Evolutionary conservation across 139 green algal genomes (phyloP).

Genomic region (Asterochloris sp.): DNA sequence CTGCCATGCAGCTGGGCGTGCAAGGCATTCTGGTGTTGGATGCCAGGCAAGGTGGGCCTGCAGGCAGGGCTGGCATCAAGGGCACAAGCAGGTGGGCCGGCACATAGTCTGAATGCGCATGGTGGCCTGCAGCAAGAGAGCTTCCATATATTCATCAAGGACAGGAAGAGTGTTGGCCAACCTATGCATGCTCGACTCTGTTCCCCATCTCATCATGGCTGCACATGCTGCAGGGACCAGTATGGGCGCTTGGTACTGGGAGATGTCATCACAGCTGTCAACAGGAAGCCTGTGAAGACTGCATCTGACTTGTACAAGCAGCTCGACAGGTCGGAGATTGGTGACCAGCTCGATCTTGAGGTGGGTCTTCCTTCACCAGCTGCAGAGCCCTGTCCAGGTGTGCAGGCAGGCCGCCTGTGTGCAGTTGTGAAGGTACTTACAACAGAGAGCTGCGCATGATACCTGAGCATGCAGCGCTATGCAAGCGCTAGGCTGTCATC

Average conservation of each 20-base stretch:
- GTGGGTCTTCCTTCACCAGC: slow-evolving; percentile 8
- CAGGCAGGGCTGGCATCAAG: slow-evolving; percentile 67
- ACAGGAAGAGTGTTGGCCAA: too few relatives aligned
- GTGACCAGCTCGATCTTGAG: slow-evolving; percentile 55
- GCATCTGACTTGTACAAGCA: slow-evolving; percentile 72
- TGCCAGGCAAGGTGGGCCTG: slow-evolving; percentile 62
- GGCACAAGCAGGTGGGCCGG: slow-evolving; percentile 36
- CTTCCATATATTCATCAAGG: too few relatives aligned
- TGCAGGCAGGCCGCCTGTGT: too few relatives aligned
- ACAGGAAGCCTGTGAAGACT: slow-evolving; percentile 48
- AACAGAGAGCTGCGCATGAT: too few relatives aligned
- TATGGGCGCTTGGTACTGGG: slow-evolving; percentile 66
- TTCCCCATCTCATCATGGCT: too few relatives aligned
- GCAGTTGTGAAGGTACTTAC: too few relatives aligned
- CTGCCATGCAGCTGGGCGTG: slow-evolving; percentile 46
- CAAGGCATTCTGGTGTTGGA: slow-evolving; percentile 85
- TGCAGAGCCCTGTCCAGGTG: too few relatives aligned
- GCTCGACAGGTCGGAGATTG: slow-evolving; percentile 65
- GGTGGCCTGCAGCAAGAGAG: too few relatives aligned
- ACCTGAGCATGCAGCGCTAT: too few relatives aligned
- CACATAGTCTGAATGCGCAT: too few relatives aligned
- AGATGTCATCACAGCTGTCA: slow-evolving; percentile 80
- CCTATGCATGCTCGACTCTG: too few relatives aligned
- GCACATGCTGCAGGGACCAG: slow-evolving; percentile 52
- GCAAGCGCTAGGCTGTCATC: too few relatives aligned